Percentiles rank a stretch among this genome's conserved stretches.
Evolutionary conservation across 78 protist genomes (phyloP).

Genomic region (Dictyostelium citrinum): DNA sequence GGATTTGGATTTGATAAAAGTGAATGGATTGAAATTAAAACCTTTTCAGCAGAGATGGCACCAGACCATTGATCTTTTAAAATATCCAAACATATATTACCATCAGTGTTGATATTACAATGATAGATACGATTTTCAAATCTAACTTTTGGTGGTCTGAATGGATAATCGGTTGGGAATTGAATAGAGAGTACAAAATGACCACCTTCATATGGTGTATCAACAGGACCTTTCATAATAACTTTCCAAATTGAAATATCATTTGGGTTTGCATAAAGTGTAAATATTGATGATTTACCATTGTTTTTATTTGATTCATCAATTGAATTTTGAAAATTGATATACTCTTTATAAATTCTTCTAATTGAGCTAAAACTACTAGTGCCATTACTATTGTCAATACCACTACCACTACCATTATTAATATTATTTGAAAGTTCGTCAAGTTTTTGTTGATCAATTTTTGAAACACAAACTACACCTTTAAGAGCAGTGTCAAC

Average conservation of each 20-base stretch:
- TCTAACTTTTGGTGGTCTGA: conserved; percentile 84
- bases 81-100: conserved; percentile 96
- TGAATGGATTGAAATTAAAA: conserved; percentile 83
- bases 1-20: conserved; percentile 92
- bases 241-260: conserved; percentile 50
- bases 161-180: conserved; percentile 90
- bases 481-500: neutral
- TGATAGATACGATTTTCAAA: conserved; percentile 95
- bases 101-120: conserved; percentile 91
- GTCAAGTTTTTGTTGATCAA: neutral
- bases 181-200: conserved; percentile 10
- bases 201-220: conserved; percentile 64
- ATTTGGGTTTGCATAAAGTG: neutral
- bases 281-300: neutral
- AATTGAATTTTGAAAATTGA: neutral
- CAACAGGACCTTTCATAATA: conserved; percentile 27
- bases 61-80: conserved; percentile 94
- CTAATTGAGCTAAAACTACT: too few species aligned
- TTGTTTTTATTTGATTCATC: neutral
- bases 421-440: neutral
- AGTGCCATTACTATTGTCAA: too few species aligned
- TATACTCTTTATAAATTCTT: neutral
- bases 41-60: conserved; percentile 88
- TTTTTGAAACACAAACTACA: neutral
- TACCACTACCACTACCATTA: neutral